These are phyloP conservation scores for Sphagnum fallax DNA, from an alignment of 228 moss, liverwort and hornwort species.

Conservation along the genomic window DNA sequence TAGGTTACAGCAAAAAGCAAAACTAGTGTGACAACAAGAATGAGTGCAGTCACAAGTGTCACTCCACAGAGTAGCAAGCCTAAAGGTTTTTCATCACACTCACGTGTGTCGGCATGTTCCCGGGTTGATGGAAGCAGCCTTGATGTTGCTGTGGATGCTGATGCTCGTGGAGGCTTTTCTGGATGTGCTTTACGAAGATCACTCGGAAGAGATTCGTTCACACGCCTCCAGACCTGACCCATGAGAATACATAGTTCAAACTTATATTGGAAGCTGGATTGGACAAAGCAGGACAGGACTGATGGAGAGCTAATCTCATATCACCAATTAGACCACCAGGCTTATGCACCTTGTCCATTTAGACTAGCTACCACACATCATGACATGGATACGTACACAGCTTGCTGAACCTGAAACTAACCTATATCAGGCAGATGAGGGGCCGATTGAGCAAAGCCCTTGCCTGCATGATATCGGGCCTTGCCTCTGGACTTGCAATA, in stretches of 20 bases:
- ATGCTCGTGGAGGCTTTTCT: constrained; percentile 51
- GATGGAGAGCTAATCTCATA: too few species aligned
- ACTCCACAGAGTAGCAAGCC: too few species aligned
- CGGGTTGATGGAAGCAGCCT: constrained; percentile 6
- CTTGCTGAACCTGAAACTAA: constrained; percentile 97
- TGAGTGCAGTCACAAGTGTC: too few species aligned
- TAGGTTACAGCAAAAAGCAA: too few species aligned
- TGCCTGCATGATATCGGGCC: constrained; percentile 99
- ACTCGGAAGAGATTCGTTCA: constrained; percentile 75
- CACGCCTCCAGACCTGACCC: constrained; percentile 83
- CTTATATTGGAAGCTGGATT: not conserved
- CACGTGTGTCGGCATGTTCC: constrained; percentile 36
- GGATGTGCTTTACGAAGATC: constrained; percentile 73
- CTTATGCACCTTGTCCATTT: too few species aligned
- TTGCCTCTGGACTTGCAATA: constrained; percentile 79
- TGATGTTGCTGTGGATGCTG: constrained; percentile 19
- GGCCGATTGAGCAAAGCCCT: constrained; percentile 99
- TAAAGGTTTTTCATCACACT: not conserved
- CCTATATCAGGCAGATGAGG: constrained; percentile 96
- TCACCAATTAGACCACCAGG: too few species aligned
- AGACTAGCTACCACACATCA: not conserved
- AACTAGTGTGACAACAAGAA: too few species aligned
- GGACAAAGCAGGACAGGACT: too few species aligned
- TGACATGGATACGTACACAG: constrained; percentile 9
- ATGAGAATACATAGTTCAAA: constrained; percentile 3